phyloP scores from a whole-genome alignment of 2,329 filamentous ascomycete species.

The Bipolaris cookei region DNA sequence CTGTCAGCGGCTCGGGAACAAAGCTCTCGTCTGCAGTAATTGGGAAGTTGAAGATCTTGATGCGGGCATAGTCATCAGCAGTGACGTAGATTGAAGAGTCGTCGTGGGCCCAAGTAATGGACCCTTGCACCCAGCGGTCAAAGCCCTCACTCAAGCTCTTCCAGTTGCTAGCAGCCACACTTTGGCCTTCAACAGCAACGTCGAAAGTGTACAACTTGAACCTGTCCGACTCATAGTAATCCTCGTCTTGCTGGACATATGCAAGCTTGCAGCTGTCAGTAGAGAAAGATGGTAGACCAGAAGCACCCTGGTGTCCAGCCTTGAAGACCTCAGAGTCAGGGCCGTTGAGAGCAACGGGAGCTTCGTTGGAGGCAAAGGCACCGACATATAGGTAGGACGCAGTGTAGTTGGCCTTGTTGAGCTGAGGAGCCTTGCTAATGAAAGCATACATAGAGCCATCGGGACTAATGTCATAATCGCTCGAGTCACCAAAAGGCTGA shows the following conservation, averaged over 20 bases:
- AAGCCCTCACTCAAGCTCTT: slow-evolving; percentile 38
- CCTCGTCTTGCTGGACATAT: slow-evolving; percentile 75
- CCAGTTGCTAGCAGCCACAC: slow-evolving; percentile 39
- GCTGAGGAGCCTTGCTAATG: slow-evolving; percentile 73
- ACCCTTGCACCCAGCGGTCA: slow-evolving; percentile 39
- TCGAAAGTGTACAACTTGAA: slow-evolving; percentile 55
- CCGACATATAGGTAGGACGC: slow-evolving; percentile 82
- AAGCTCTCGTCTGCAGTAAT: slow-evolving; percentile 62
- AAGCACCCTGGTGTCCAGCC: slow-evolving; percentile 67
- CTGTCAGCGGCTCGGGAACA: slow-evolving; percentile 51
- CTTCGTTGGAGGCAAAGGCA: slow-evolving; percentile 65
- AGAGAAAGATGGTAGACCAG: slow-evolving; percentile 73
- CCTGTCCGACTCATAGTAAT: slow-evolving; percentile 80
- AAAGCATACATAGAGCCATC: slow-evolving; percentile 68
- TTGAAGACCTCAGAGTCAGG: slow-evolving; percentile 34
- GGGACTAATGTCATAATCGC: slow-evolving; percentile 76
- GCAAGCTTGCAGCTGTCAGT: slow-evolving; percentile 72
- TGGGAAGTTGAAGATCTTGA: slow-evolving; percentile 66
- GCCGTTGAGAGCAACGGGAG: slow-evolving; percentile 43
- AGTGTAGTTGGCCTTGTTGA: slow-evolving; percentile 76
- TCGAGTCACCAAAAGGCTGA: slow-evolving; percentile 76
- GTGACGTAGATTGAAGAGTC: slow-evolving; percentile 41
- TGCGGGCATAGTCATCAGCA: slow-evolving; percentile 44
- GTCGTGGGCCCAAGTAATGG: slow-evolving; percentile 42
- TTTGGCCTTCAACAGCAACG: slow-evolving; percentile 27